These are phyloP conservation scores for Trypanosoma vivax DNA, from an alignment of 208 protist genomes.

Conservation along the genomic window DNA sequence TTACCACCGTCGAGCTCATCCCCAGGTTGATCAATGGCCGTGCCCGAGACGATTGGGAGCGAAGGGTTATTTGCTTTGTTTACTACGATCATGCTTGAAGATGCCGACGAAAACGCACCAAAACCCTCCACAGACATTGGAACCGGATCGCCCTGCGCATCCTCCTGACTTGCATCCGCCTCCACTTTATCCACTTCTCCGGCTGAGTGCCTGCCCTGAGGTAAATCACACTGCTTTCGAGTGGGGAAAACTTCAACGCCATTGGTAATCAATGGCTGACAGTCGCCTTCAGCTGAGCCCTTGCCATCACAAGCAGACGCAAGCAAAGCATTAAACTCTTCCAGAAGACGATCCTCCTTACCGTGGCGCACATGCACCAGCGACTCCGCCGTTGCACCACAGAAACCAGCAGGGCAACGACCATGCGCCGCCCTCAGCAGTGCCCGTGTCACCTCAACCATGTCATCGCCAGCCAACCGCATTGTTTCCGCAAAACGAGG, in stretches of 20 bases:
- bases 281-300: background rate
- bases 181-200: background rate
- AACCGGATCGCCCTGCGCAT: too few species aligned
- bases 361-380: constrained; percentile 15
- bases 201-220: too few species aligned
- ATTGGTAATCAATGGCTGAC: background rate
- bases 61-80: background rate
- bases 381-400: constrained; percentile 1
- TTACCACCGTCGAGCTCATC: background rate
- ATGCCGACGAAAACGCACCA: too few species aligned
- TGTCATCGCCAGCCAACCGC: constrained; percentile 13
- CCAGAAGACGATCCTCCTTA: constrained; percentile 14
- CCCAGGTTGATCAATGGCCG: too few species aligned
- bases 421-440: background rate
- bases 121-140: too few species aligned
- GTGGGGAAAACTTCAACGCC: background rate
- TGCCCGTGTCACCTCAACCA: constrained; percentile 8
- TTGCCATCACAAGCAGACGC: background rate
- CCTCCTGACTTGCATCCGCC: too few species aligned
- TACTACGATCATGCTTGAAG: background rate
- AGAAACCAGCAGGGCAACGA: background rate
- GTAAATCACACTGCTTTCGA: background rate
- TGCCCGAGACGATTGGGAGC: background rate
- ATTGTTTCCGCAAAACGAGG: constrained; percentile 12
- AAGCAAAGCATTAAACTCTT: constrained; percentile 9